phyloP scores from a whole-genome alignment of 345 rosid species.

The Citrus unshiu region DNA sequence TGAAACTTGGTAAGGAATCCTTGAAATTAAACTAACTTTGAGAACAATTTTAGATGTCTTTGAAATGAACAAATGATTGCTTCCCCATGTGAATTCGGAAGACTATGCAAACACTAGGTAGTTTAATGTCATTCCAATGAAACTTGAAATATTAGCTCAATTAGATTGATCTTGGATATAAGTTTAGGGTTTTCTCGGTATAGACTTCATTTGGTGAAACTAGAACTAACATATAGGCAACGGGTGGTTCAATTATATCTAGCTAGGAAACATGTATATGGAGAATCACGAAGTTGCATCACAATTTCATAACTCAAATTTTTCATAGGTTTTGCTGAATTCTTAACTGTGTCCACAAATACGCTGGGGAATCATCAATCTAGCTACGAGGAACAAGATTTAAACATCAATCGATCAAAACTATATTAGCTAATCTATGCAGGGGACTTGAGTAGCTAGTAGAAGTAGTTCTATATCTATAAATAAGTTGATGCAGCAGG shows the following conservation, averaged over 20 bases:
- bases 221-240: neutral
- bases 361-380: neutral
- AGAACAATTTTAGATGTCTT: neutral
- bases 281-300: neutral
- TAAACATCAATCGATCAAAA: constrained; percentile 2
- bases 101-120: neutral
- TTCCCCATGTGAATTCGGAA: neutral
- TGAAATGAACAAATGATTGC: neutral
- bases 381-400: constrained; percentile 4
- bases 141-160: neutral
- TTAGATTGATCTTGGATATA: neutral
- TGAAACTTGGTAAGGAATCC: neutral
- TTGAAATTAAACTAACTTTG: neutral
- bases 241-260: neutral
- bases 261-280: neutral
- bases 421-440: neutral
- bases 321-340: neutral
- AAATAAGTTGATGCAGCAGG: neutral
- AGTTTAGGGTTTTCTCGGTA: neutral
- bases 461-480: neutral
- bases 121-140: neutral
- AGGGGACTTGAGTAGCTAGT: neutral
- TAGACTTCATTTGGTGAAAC: neutral
- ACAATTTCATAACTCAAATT: neutral
- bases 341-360: neutral